Evolutionary conservation across 148 eudicot genomes (phyloP), one percentile per base, ranked within the genome.

Genomic region (Rheum nobile): DNA sequence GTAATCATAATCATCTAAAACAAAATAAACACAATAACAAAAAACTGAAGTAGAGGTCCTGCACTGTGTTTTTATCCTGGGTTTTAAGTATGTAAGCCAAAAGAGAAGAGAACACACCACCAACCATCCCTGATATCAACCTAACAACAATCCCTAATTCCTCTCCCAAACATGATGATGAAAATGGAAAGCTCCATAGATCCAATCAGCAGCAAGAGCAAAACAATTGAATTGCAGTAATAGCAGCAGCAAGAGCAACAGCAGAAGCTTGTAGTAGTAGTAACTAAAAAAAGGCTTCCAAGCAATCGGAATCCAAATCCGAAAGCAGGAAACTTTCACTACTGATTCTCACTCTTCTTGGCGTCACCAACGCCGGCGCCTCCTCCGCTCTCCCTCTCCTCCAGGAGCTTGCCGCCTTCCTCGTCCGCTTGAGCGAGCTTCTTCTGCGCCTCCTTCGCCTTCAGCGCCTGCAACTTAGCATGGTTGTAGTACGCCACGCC

Each of bases 401-500:
- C 86, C 75, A 86, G 71, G 80, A 86, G 78, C 79, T 74, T 81
- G 17, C 82, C 89, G 12, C 48, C 73, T 78, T 86, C 89, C 72
- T 85, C 88, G 69, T 83, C 88, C 6, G 75, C 75, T 47, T 83
- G 83, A 22, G 70, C 68, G 12, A 47, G 72, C 85, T 89, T 86
- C 83, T 86, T 85, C 72, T 86, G 85, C 4, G 84, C 87, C 24
- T 85, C 93, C 63, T 85, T 85, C 0, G 87, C 93, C 87, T 89
- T 86, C 24, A 89, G 75, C 5, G 82, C 86, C 78, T 86, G 86
- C 85, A 86, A 79, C 79, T 89, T 89, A 12, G 84, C 72, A 41
- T 87, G 85, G 71, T 89, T 86, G 61, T 89, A 89, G 71, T 85
- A 89, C 4, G 75, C 87, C 61, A 89, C 93, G 70, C 90, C 93